Conservation (phyloP, 2,329 filamentous ascomycete genomes). For the Calonectria fujianensis region DNA sequence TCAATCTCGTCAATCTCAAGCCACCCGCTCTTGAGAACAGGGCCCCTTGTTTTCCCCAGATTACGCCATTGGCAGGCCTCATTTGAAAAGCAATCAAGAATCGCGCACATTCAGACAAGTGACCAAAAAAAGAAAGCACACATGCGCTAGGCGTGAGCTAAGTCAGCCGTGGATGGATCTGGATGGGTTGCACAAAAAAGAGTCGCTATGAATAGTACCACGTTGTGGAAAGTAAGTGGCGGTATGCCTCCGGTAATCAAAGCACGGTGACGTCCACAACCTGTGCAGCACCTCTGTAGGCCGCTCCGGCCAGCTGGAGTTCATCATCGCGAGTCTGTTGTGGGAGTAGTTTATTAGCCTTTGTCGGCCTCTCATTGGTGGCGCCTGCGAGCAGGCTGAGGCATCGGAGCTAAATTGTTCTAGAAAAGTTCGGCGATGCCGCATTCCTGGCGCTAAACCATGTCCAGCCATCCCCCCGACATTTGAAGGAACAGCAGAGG, state of each 20-base stretch:
- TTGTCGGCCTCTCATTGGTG: slow-evolving; percentile 5
- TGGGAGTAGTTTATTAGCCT: not conserved
- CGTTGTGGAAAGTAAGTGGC: not conserved
- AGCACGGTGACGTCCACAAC: slow-evolving; percentile 29
- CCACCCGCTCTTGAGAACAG: slow-evolving; percentile 7
- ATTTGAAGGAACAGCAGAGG: slow-evolving; percentile 2
- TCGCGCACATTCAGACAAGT: not conserved
- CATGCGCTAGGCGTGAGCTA: slow-evolving; percentile 1
- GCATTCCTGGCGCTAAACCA: slow-evolving; percentile 10
- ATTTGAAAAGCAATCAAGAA: slow-evolving; percentile 23
- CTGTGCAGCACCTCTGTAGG: slow-evolving; percentile 22
- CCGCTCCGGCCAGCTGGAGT: slow-evolving; percentile 15
- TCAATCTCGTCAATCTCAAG: slow-evolving; percentile 37
- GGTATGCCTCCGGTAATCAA: slow-evolving; percentile 30
- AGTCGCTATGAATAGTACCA: slow-evolving; percentile 30
- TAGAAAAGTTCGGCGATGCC: slow-evolving; percentile 29
- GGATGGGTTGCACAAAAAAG: not conserved
- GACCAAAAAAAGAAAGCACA: not conserved
- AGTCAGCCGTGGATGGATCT: slow-evolving; percentile 14
- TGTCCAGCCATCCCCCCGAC: not conserved
- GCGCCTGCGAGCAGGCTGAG: slow-evolving; percentile 6
- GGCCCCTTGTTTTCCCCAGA: slow-evolving; percentile 38
- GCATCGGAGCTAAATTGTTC: slow-evolving; percentile 25
- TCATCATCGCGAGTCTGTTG: not conserved
- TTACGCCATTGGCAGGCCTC: slow-evolving; percentile 32